A percentile compares a stretch with the other conserved stretches of the same genome.
phyloP scores from a whole-genome alignment of 306 rosid genomes.

The Potentilla sterilis region DNA sequence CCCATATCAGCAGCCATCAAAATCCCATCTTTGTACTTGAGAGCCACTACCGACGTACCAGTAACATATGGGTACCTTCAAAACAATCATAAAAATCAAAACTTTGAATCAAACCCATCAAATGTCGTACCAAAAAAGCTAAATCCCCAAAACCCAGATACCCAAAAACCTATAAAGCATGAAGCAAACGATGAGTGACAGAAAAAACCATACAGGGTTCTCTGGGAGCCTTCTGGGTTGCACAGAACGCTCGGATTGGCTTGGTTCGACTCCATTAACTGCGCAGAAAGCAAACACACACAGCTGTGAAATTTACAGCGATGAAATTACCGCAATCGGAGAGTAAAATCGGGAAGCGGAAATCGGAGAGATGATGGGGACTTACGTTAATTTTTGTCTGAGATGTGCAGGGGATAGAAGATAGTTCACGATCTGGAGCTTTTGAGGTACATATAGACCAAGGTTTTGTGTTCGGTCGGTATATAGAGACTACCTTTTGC shows the following conservation, averaged over 20 bases:
- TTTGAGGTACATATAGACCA: neutral
- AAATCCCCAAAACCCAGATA: slow-evolving; percentile 13
- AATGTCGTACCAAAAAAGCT: neutral
- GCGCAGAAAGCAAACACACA: neutral
- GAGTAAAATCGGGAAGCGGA: neutral
- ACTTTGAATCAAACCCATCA: neutral
- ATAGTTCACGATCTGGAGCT: neutral
- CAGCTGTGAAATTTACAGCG: neutral
- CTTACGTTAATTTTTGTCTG: neutral
- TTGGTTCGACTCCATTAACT: slow-evolving; percentile 39
- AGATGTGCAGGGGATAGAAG: neutral
- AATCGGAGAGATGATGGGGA: neutral
- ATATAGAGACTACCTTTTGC: slow-evolving; percentile 3
- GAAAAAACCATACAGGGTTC: slow-evolving; percentile 61
- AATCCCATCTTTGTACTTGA: slow-evolving; percentile 94
- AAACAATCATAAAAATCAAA: neutral
- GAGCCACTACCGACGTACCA: slow-evolving; percentile 84
- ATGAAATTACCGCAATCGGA: neutral
- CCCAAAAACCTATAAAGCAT: neutral
- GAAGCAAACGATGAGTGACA: neutral
- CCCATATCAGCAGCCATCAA: slow-evolving; percentile 95
- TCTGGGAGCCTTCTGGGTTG: slow-evolving; percentile 43
- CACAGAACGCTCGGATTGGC: slow-evolving; percentile 23
- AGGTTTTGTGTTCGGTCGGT: neutral
- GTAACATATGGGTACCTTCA: slow-evolving; percentile 88